Base-by-base conservation (phyloP, 306 rosid genomes). In the Citrullus colocynthis region DNA sequence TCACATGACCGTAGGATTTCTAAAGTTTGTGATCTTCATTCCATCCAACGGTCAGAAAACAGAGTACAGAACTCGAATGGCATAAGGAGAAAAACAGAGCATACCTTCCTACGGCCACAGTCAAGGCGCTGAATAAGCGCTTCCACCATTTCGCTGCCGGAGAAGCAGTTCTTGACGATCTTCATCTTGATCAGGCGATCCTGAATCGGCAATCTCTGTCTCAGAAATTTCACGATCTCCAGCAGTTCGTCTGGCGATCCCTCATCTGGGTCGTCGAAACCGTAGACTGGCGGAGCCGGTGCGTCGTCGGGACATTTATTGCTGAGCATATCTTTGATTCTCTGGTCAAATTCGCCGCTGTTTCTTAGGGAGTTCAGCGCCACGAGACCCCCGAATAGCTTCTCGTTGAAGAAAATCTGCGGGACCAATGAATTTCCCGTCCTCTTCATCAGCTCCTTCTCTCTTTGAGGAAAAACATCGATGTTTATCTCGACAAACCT, bases 361-460 rank as follows among this genome's bases (percentile, higher is more conserved):
- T 92, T 96, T 65, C 98, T 78, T 34, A 91, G 69, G n/a, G 97
- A 91, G 56, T 96, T 96, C 77, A 96, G 79, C n/a, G 90, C 93
- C 55, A 91, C 97, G 49, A 96, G 78, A 0, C 99, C 98, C 0
- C 99, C 99, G 1, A 96, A 83, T 6, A 88, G 75, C 84, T 87
- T 92, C 86, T 92, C 97, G 90, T 96, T 96, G 87, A 96, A 92
- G 93, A 96, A 96, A 62, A 92, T 86, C 87, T 85, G 87, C 56
- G 99, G 99, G 69, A 96, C 99, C 4, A 93, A 54, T 6, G 79
- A 11, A 49, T n/a, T 79, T 0, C 96, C 99, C 0, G 99, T 86
- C 54, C 96, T 79, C 32, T 87, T 83, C 0, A 80, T n/a, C 1
- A 96, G 88, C 89, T 96, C 99, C 7, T 49, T 78, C 80, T 91